Conservation (phyloP, 805 yeast genomes). For the Candida xyloterini region DNA sequence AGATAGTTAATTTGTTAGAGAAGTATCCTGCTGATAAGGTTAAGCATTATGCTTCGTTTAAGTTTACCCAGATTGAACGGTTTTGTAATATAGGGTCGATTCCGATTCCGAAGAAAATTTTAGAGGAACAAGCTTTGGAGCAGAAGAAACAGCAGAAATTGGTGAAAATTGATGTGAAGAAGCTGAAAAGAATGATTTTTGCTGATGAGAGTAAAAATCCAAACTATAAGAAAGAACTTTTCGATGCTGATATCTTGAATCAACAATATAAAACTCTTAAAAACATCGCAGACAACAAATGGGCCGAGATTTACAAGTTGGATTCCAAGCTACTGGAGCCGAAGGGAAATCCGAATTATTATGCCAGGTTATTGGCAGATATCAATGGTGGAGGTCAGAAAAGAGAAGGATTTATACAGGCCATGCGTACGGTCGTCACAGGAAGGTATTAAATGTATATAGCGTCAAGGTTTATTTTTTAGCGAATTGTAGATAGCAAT, state of each 20-base stretch:
- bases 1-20: constrained; percentile 55
- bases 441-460: constrained; percentile 50
- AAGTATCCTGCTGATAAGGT: constrained; percentile 68
- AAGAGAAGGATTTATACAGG: constrained; percentile 62
- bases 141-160: constrained; percentile 37
- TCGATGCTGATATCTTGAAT: constrained; percentile 44
- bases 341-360: constrained; percentile 82
- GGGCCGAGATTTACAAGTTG: constrained; percentile 58
- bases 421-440: constrained; percentile 69
- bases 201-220: constrained; percentile 34
- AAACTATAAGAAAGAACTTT: constrained; percentile 46
- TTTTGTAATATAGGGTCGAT: constrained; percentile 51
- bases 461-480: constrained; percentile 17
- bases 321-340: constrained; percentile 70
- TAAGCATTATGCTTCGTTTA: constrained; percentile 67
- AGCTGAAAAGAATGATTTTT: constrained; percentile 39
- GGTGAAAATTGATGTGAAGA: constrained; percentile 32
- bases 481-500: constrained; percentile 32
- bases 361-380: constrained; percentile 66
- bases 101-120: constrained; percentile 37
- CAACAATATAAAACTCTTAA: constrained; percentile 59
- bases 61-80: constrained; percentile 59
- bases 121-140: constrained; percentile 31
- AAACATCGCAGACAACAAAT: constrained; percentile 56
- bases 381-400: constrained; percentile 58